phyloP scores from a whole-genome alignment of 768 basidiomycete species.

The Naematelia encephala region DNA sequence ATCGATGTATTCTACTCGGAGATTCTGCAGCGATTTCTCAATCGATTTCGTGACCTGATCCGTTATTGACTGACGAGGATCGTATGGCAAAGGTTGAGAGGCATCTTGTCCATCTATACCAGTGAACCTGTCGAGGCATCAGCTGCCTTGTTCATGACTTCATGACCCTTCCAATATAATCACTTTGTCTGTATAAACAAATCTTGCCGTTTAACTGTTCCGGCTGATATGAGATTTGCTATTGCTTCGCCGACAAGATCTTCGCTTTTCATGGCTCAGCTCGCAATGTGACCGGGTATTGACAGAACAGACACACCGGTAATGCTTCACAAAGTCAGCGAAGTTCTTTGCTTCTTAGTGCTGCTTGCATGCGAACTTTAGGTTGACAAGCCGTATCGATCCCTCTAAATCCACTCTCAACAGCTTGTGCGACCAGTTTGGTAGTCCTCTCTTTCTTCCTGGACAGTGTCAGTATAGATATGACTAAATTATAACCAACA shows the following conservation, averaged over 20 bases:
- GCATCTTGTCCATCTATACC: constrained; percentile 69
- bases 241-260: constrained; percentile 77
- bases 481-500: background rate
- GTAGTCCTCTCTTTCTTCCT: constrained; percentile 78
- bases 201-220: constrained; percentile 62
- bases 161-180: background rate
- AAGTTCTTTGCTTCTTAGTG: constrained; percentile 74
- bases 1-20: constrained; percentile 71
- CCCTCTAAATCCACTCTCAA: constrained; percentile 71
- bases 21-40: constrained; percentile 62
- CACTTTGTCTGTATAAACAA: constrained; percentile 80
- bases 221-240: constrained; percentile 57
- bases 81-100: constrained; percentile 70
- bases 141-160: background rate
- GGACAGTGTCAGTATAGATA: background rate
- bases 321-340: constrained; percentile 53
- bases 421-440: constrained; percentile 65
- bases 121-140: constrained; percentile 61
- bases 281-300: background rate
- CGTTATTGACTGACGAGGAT: constrained; percentile 57
- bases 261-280: constrained; percentile 56
- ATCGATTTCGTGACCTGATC: constrained; percentile 66
- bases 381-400: constrained; percentile 70
- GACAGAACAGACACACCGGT: constrained; percentile 21
- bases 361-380: constrained; percentile 45